Evolutionary conservation across 371 early-diverging fungal genomes (phyloP).

Genomic region (Cladochytrium tenue): DNA sequence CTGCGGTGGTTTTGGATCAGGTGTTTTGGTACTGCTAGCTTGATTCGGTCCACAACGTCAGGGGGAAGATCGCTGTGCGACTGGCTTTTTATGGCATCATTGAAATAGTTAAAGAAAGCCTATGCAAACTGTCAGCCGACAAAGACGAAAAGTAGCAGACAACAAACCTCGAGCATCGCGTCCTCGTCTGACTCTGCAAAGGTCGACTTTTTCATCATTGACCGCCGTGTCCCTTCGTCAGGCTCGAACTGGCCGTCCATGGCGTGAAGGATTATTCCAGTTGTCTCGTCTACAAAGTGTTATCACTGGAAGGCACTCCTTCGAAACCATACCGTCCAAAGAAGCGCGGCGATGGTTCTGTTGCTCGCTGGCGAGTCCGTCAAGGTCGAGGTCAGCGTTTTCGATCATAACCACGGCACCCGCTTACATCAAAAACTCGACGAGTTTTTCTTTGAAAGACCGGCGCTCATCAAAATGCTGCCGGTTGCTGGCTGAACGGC

Average conservation of each 20-base stretch:
- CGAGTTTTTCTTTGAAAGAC: conserved; percentile 43
- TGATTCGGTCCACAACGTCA: conserved; percentile 30
- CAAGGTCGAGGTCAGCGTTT: not conserved
- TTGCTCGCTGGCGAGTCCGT: conserved; percentile 35
- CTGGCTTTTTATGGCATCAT: conserved; percentile 39
- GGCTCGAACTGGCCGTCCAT: conserved; percentile 31
- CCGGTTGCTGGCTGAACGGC: too few relatives aligned
- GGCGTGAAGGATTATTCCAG: conserved; percentile 31
- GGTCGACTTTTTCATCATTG: not conserved
- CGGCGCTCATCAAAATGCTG: conserved; percentile 12
- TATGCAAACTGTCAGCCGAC: conserved; percentile 3
- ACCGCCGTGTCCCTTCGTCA: conserved; percentile 14
- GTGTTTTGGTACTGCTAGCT: conserved; percentile 27
- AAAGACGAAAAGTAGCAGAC: not conserved
- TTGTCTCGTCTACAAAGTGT: conserved; percentile 26
- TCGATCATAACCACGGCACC: not conserved
- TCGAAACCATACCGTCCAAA: conserved; percentile 18
- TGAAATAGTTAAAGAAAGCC: conserved; percentile 53
- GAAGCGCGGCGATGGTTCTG: conserved; percentile 31
- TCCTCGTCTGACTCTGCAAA: conserved; percentile 17
- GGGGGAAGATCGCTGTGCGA: conserved; percentile 34
- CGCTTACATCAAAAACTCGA: conserved; percentile 49
- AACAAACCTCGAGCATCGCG: conserved; percentile 23
- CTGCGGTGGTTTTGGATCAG: conserved; percentile 23
- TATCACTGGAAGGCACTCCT: not conserved